A percentile compares a stretch with the other conserved stretches of the same genome.
Evolutionary conservation across 306 rosid genomes (phyloP).

Genomic region (Rosa persica): DNA sequence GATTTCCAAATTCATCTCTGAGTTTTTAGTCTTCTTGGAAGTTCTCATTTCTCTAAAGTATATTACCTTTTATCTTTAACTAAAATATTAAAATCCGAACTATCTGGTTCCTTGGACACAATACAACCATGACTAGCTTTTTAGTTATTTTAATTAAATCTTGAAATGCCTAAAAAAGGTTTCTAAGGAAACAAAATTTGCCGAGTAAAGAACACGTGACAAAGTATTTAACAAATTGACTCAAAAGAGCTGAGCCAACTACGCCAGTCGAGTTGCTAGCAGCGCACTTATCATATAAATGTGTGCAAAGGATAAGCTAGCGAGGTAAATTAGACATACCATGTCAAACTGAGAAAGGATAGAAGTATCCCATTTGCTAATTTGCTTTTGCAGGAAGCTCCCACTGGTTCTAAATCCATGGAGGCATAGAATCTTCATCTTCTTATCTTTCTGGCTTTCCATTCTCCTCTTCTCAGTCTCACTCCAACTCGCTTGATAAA

Average conservation of each 20-base stretch:
- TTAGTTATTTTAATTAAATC: no score
- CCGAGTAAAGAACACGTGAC: background rate
- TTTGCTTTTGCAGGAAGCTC: conserved; percentile 65
- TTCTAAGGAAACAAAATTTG: background rate
- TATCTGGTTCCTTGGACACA: background rate
- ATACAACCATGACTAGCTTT: no score
- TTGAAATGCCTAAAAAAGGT: no score
- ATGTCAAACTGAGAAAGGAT: conserved; percentile 59
- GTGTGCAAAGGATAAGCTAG: background rate
- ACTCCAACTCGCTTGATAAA: background rate
- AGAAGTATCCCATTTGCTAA: conserved; percentile 85
- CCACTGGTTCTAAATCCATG: conserved; percentile 96
- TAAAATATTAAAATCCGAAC: no score
- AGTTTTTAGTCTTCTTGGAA: no score
- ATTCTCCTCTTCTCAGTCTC: conserved; percentile 6
- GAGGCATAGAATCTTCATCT: conserved; percentile 77
- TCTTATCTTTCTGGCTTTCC: conserved; percentile 33
- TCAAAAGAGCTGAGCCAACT: background rate
- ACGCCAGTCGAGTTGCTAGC: background rate
- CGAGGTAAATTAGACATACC: conserved; percentile 35
- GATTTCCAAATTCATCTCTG: no score
- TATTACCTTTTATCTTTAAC: no score
- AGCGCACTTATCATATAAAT: background rate
- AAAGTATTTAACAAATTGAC: background rate
- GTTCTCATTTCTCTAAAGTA: no score